Evolutionary conservation across 2,329 filamentous ascomycete species (phyloP).

Genomic region (Colletotrichum sp.): DNA sequence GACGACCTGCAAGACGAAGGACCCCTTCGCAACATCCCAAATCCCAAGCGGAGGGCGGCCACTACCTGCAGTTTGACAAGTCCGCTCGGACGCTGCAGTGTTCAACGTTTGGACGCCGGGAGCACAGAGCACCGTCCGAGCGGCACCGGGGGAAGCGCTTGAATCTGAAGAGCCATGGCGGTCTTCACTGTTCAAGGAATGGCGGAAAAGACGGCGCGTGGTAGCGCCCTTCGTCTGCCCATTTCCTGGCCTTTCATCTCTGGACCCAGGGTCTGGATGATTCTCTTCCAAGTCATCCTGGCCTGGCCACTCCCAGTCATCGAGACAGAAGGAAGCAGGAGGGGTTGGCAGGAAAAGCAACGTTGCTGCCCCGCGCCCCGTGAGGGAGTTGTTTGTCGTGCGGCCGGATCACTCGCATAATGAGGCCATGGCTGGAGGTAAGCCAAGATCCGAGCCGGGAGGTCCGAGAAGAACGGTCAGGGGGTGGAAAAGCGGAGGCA

Average conservation of each 20-base stretch:
- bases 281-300: neutral
- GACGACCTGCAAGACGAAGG: neutral
- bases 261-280: neutral
- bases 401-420: neutral
- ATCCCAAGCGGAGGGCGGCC: neutral
- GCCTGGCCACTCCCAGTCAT: neutral
- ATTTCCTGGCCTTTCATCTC: neutral
- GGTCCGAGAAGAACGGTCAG: neutral
- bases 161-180: neutral
- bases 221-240: neutral
- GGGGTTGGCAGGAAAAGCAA: neutral
- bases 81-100: conserved; percentile 12
- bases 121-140: conserved; percentile 4
- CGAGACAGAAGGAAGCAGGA: neutral
- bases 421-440: neutral
- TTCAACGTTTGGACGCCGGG: neutral
- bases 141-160: neutral
- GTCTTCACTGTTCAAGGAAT: neutral
- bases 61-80: conserved; percentile 4
- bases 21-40: neutral
- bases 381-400: neutral
- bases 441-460: neutral
- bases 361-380: neutral
- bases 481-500: neutral
- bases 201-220: neutral